Percentiles rank a stretch among this genome's conserved stretches.
Evolutionary conservation across 257 asterid genomes (phyloP).

Genomic region (Petunia axillaris): DNA sequence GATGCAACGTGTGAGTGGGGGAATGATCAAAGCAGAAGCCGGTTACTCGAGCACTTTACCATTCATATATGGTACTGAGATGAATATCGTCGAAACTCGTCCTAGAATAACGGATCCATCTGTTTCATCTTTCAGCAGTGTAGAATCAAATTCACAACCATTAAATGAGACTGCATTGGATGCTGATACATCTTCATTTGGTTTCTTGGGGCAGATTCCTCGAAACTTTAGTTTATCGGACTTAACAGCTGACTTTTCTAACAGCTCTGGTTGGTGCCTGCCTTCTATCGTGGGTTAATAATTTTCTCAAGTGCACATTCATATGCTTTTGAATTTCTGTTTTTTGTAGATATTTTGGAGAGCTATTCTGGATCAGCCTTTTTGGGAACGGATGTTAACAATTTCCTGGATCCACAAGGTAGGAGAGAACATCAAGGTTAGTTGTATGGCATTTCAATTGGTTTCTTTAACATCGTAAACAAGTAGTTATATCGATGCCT

Average conservation of each 20-base stretch:
- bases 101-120: conserved; percentile 59
- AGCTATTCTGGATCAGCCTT: conserved; percentile 79
- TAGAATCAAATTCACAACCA: conserved; percentile 57
- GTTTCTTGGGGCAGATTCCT: conserved; percentile 85
- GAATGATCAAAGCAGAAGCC: conserved; percentile 58
- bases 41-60: conserved; percentile 53
- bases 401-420: conserved; percentile 54
- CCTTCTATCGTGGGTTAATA: conserved; percentile 24
- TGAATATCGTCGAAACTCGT: conserved; percentile 58
- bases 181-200: conserved; percentile 55
- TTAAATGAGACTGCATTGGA: conserved; percentile 55
- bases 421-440: conserved; percentile 68
- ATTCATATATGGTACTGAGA: conserved; percentile 57
- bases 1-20: conserved; percentile 61
- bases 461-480: background rate
- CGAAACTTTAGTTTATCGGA: conserved; percentile 90
- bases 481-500: conserved; percentile 19
- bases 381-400: conserved; percentile 55
- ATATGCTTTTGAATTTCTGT: conserved; percentile 21
- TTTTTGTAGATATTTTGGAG: conserved; percentile 68
- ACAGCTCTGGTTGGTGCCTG: conserved; percentile 59
- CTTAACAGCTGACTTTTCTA: conserved; percentile 78
- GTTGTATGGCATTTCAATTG: conserved; percentile 20
- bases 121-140: conserved; percentile 66
- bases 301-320: background rate